Evolutionary conservation across 2,329 filamentous ascomycete genomes (phyloP), one percentile per base, ranked within the genome.

Genomic region (Fusarium nematophilum): DNA sequence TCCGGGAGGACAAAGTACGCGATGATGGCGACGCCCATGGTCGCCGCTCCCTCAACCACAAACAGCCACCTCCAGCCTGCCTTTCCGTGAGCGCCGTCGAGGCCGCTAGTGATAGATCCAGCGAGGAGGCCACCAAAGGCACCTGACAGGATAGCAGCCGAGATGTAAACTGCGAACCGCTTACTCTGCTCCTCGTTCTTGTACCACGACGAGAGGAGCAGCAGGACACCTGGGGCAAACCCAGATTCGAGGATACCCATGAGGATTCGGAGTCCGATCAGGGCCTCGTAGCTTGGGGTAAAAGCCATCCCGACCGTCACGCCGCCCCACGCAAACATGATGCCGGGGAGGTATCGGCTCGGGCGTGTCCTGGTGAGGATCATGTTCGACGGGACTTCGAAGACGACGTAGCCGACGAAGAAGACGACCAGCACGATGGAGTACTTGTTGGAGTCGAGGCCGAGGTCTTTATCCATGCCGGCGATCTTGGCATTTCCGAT

Each of bases 141-240:
- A 0, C 89, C 89, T 0, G 88, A 86, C 0, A 91, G 76, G 0
- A 89, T 88, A 1, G 89, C 89, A 0, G 88, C 87, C 1, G 87
- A 89, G 75, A 91, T 91, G 78, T 90, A 91, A 21, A 90, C 85
- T 5, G 88, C 88, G 31, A 73, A 74, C 14, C 73, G 69, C 49
- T 64, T 72, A 27, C 59, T 64, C 62, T 73, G 70, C 49, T 75
- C 73, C 3, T 61, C 61, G 17, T 65, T 62, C 57, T 73, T 73
- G 53, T 91, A 92, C 89, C 89, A 92, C 57, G 85, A 89, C 0
- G 84, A 87, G 0, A 91, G 77, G 56, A 90, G 86, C 72, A 83
- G 51, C 67, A 84, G 60, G 73, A 90, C 81, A 7, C 85, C 86
- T 0, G 84, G 85, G 50, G 84, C 85, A 1, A 89, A 77, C 3